Evolutionary conservation across 352 stramenopile genomes (phyloP).

Genomic region (Halophytophthora batemanensis): DNA sequence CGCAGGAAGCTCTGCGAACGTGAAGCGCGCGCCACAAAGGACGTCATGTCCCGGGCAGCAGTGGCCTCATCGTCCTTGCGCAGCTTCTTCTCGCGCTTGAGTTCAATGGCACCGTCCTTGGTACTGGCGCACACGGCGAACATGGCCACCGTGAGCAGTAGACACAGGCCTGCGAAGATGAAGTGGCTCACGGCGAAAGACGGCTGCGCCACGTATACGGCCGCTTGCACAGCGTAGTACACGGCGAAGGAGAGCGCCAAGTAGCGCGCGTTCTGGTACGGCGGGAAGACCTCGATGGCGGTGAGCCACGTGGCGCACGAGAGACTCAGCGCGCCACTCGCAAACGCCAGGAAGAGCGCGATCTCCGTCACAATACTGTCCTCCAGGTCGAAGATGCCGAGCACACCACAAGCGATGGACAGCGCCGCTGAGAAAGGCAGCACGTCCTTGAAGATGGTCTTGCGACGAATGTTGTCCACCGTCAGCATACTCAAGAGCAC

Average conservation of each 20-base stretch:
- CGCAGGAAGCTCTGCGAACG: slow-evolving; percentile 82
- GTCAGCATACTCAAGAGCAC: slow-evolving; percentile 66
- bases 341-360: slow-evolving; percentile 71
- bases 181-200: slow-evolving; percentile 79
- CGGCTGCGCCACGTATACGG: slow-evolving; percentile 55
- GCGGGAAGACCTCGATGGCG: slow-evolving; percentile 81
- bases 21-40: slow-evolving; percentile 51
- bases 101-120: slow-evolving; percentile 78
- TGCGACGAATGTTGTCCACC: slow-evolving; percentile 82
- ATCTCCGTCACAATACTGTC: slow-evolving; percentile 54
- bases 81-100: slow-evolving; percentile 83
- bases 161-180: slow-evolving; percentile 63
- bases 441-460: slow-evolving; percentile 88
- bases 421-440: slow-evolving; percentile 64
- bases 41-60: slow-evolving; percentile 35
- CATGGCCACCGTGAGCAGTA: slow-evolving; percentile 70
- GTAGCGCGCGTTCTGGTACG: slow-evolving; percentile 68
- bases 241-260: slow-evolving; percentile 69
- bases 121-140: slow-evolving; percentile 78
- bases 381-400: slow-evolving; percentile 47
- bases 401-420: slow-evolving; percentile 52
- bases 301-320: slow-evolving; percentile 82
- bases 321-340: slow-evolving; percentile 61
- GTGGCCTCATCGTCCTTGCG: slow-evolving; percentile 50
- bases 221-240: slow-evolving; percentile 74